Evolutionary conservation across 2,329 filamentous ascomycete species (phyloP).

Genomic region (Colletotrichum echinochloae): DNA sequence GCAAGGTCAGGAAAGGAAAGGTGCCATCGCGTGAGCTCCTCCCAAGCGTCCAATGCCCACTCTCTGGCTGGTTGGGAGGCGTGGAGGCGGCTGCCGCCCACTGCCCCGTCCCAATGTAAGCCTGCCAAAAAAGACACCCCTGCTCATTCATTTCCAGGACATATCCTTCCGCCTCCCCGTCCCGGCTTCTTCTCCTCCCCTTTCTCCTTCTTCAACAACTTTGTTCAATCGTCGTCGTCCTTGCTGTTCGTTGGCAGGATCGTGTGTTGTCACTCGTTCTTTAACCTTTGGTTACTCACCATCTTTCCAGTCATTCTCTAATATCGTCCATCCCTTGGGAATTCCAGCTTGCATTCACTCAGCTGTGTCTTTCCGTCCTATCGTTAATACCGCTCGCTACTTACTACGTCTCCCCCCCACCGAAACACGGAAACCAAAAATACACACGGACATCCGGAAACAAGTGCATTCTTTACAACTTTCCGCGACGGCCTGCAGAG

Average conservation of each 20-base stretch:
- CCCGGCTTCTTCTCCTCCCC: conserved; percentile 34
- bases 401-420: neutral
- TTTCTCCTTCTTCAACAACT: conserved; percentile 43
- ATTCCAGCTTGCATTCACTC: conserved; percentile 61
- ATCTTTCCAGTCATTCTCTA: conserved; percentile 45
- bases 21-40: conserved; percentile 35
- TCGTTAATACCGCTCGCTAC: conserved; percentile 53
- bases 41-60: conserved; percentile 16
- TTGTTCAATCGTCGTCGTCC: conserved; percentile 50
- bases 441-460: conserved; percentile 37
- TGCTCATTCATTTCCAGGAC: conserved; percentile 38
- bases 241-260: conserved; percentile 46
- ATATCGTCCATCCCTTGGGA: conserved; percentile 44
- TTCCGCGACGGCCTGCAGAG: conserved; percentile 29
- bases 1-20: conserved; percentile 26
- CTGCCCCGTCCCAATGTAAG: conserved; percentile 24
- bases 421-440: conserved; percentile 30
- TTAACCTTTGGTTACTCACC: conserved; percentile 26
- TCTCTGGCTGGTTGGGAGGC: neutral
- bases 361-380: conserved; percentile 60
- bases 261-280: conserved; percentile 46
- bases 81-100: conserved; percentile 10
- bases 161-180: conserved; percentile 39
- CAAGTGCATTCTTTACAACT: conserved; percentile 39
- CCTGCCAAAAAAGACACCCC: conserved; percentile 20